phyloP scores from a whole-genome alignment of 2,329 filamentous ascomycete species.

The Fusarium begoniae region DNA sequence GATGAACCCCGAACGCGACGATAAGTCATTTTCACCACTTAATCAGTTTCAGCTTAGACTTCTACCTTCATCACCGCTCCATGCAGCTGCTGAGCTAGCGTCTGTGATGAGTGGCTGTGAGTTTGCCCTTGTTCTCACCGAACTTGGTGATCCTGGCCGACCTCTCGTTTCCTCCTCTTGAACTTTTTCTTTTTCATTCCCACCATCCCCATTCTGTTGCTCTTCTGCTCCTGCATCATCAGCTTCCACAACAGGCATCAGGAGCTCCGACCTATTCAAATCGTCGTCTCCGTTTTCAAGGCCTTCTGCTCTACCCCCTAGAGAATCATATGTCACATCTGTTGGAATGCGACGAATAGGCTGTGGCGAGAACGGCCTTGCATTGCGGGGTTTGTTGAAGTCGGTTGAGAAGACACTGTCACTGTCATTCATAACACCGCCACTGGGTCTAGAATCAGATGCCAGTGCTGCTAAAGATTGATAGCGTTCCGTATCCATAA shows the following conservation, averaged over 20 bases:
- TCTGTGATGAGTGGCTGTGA: conserved; percentile 43
- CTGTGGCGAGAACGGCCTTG: conserved; percentile 69
- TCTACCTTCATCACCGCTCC: conserved; percentile 30
- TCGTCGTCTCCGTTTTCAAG: conserved; percentile 33
- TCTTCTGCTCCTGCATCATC: conserved; percentile 23
- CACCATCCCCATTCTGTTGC: conserved; percentile 5
- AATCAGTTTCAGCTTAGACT: conserved; percentile 6
- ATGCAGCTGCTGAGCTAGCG: conserved; percentile 42
- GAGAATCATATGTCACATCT: conserved; percentile 53
- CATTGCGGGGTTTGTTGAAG: conserved; percentile 62
- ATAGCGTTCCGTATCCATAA: conserved; percentile 62
- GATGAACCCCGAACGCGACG: conserved; percentile 14
- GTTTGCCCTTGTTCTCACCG: conserved; percentile 21
- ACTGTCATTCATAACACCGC: conserved; percentile 53
- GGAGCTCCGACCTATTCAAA: conserved; percentile 27
- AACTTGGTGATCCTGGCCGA: conserved; percentile 23
- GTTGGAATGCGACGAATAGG: conserved; percentile 55
- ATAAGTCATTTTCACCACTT: background rate
- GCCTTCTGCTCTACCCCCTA: conserved; percentile 41
- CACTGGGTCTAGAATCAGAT: conserved; percentile 38
- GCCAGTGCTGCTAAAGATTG: conserved; percentile 65
- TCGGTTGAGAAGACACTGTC: conserved; percentile 65
- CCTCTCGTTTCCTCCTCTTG: conserved; percentile 32
- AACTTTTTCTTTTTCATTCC: background rate
- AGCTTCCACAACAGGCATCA: conserved; percentile 36